These are phyloP conservation scores for Trichoderma orchidacearum DNA, from an alignment of 495 filamentous ascomycete species.

Conservation along the genomic window DNA sequence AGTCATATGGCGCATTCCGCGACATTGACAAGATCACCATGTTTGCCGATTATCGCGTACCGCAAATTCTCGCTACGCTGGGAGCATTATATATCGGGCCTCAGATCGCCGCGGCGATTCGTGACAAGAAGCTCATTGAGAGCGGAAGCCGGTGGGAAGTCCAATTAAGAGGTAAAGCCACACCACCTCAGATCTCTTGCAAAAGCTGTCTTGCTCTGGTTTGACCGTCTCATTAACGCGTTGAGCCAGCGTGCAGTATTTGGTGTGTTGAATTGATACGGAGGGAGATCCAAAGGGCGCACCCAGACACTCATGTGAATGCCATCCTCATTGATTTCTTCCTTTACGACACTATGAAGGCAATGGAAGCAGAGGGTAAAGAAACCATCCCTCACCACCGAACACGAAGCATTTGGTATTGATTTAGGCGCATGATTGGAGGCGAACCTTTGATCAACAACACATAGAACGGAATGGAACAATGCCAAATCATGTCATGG, in stretches of 20 bases:
- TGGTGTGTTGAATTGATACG: conserved; percentile 88
- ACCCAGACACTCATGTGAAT: conserved; percentile 64
- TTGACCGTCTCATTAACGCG: not conserved
- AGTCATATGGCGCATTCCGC: conserved; percentile 65
- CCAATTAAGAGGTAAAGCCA: conserved; percentile 57
- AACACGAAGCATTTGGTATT: conserved; percentile 96
- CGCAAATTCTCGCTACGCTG: conserved; percentile 79
- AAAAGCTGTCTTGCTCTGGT: not conserved
- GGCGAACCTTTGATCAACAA: not conserved
- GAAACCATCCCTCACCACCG: conserved; percentile 78
- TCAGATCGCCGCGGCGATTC: conserved; percentile 55
- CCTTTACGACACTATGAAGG: conserved; percentile 87
- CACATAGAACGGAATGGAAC: not conserved
- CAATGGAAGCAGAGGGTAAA: conserved; percentile 45
- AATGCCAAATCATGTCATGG: not conserved
- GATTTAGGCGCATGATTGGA: not conserved
- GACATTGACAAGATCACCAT: conserved; percentile 95
- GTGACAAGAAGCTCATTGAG: conserved; percentile 44
- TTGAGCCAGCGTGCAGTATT: conserved; percentile 52
- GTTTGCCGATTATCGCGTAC: conserved; percentile 97
- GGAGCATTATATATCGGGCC: conserved; percentile 78
- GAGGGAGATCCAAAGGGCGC: conserved; percentile 58
- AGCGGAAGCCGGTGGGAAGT: conserved; percentile 71
- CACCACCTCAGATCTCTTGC: too few relatives aligned
- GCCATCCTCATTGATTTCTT: conserved; percentile 95